Conservation (phyloP, 352 stramenopile genomes). For the Elongisporangium undulatum region DNA sequence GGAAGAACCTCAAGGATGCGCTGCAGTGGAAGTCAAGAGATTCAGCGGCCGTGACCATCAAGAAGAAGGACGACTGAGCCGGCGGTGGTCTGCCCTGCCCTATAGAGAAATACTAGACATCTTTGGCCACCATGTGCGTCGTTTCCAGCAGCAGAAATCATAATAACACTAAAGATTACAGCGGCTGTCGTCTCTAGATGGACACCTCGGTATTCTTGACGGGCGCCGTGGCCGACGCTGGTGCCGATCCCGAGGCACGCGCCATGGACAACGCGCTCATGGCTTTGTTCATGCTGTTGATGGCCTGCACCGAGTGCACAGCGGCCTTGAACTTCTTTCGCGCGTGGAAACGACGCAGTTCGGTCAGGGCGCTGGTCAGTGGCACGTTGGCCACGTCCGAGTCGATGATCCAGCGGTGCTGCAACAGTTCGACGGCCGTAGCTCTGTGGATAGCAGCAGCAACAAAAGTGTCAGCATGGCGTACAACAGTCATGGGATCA, state of each 20-base stretch:
- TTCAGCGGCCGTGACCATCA: background rate
- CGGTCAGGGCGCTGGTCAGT: slow-evolving; percentile 66
- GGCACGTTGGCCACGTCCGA: slow-evolving; percentile 64
- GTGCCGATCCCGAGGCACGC: slow-evolving; percentile 3
- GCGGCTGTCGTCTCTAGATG: slow-evolving; percentile 28
- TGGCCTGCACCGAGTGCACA: slow-evolving; percentile 74
- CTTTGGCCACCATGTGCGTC: background rate
- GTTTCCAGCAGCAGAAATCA: background rate
- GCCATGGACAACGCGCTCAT: slow-evolving; percentile 28
- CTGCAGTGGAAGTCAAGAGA: slow-evolving; percentile 16
- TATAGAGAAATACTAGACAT: slow-evolving; percentile 2
- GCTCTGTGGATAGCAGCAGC: slow-evolving; percentile 16
- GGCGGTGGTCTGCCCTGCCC: background rate
- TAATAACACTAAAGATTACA: slow-evolving; percentile 7
- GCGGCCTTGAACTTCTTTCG: slow-evolving; percentile 83
- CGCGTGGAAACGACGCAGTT: slow-evolving; percentile 78
- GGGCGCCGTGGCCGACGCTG: slow-evolving; percentile 5
- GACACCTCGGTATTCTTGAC: slow-evolving; percentile 34
- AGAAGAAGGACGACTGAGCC: slow-evolving; percentile 27
- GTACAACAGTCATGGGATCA: background rate
- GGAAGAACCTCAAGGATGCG: slow-evolving; percentile 54
- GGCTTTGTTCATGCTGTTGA: slow-evolving; percentile 79
- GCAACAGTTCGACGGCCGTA: slow-evolving; percentile 47
- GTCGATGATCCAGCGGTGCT: slow-evolving; percentile 76
- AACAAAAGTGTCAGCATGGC: slow-evolving; percentile 6